Evolutionary conservation across 2,329 filamentous ascomycete species (phyloP).

Genomic region (Rhynchosporium secalis): DNA sequence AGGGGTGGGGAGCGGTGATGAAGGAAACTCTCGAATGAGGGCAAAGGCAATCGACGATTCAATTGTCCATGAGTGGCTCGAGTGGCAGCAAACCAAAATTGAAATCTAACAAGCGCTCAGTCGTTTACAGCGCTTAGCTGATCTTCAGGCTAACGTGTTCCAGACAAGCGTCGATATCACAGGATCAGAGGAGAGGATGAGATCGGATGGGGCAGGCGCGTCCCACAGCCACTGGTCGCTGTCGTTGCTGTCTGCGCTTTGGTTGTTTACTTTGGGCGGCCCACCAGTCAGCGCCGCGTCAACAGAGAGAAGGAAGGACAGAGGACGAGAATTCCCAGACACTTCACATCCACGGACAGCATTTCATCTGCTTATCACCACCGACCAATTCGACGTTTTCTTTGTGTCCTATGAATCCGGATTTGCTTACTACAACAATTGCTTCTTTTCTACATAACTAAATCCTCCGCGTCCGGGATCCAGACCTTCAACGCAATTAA

Average conservation of each 20-base stretch:
- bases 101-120: neutral
- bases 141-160: neutral
- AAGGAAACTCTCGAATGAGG: no score
- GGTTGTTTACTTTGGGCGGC: constrained; percentile 17
- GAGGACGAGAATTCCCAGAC: neutral
- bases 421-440: neutral
- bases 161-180: neutral
- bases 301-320: constrained; percentile 1
- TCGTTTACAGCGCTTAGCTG: neutral
- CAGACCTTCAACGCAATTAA: neutral
- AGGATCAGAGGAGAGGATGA: neutral
- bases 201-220: neutral
- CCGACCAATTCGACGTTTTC: neutral
- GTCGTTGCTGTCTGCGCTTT: neutral
- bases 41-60: no score
- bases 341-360: neutral
- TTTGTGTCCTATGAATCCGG: constrained; percentile 2
- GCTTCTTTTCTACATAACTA: neutral
- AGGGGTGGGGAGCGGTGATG: neutral
- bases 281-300: constrained; percentile 10
- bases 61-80: no score
- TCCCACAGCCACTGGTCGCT: neutral
- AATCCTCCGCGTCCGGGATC: neutral
- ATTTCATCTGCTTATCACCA: constrained; percentile 13
- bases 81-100: no score